Conservation (phyloP, 2,329 filamentous ascomycete genomes). For the Xylaria sp. region DNA sequence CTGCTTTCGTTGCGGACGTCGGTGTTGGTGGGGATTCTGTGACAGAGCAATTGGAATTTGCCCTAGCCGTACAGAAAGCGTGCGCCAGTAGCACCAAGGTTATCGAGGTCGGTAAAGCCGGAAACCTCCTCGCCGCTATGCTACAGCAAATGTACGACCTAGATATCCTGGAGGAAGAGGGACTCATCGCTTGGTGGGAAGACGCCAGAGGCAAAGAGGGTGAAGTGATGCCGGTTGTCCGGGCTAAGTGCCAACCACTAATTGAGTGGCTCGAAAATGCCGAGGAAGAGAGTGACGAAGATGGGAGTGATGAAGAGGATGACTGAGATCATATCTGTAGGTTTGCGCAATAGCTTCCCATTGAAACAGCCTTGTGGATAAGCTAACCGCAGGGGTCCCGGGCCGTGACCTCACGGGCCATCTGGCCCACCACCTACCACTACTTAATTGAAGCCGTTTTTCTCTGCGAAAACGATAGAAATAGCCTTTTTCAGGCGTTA, state of each 20-base stretch:
- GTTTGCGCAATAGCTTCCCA: background rate
- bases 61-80: slow-evolving; percentile 84
- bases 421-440: too few relatives aligned
- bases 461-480: too few relatives aligned
- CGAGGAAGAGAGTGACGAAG: slow-evolving; percentile 76
- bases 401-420: too few relatives aligned
- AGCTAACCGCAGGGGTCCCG: too few relatives aligned
- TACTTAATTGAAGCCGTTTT: too few relatives aligned
- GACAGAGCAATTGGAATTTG: slow-evolving; percentile 85
- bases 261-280: slow-evolving; percentile 87
- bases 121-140: slow-evolving; percentile 77
- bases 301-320: slow-evolving; percentile 72
- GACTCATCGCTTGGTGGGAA: slow-evolving; percentile 88
- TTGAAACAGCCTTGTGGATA: background rate
- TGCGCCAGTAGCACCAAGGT: slow-evolving; percentile 73
- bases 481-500: too few relatives aligned
- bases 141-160: slow-evolving; percentile 86
- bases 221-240: slow-evolving; percentile 76
- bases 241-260: slow-evolving; percentile 78
- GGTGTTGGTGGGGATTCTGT: slow-evolving; percentile 72
- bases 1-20: slow-evolving; percentile 68
- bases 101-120: slow-evolving; percentile 60
- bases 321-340: slow-evolving; percentile 18
- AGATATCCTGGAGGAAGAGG: slow-evolving; percentile 90
- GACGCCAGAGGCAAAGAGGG: slow-evolving; percentile 74